Conservation (phyloP, 768 basidiomycete species). For the Leccinellum rugosiceps region DNA sequence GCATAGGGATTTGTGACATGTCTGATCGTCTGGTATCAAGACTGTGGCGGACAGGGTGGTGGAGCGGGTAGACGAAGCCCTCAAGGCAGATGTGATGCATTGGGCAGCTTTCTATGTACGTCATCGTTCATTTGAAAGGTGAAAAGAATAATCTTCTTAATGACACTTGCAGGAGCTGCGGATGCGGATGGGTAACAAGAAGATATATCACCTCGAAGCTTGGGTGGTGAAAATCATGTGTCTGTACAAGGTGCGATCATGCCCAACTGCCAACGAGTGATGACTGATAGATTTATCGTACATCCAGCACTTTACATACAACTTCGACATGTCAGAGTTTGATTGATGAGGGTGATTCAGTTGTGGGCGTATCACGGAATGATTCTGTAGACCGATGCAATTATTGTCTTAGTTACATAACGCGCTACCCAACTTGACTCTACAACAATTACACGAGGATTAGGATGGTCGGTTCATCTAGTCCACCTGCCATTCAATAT, state of each 20-base stretch:
- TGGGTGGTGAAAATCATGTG: slow-evolving; percentile 98
- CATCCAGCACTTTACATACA: slow-evolving; percentile 31
- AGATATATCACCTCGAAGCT: slow-evolving; percentile 96
- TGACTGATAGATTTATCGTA: neutral
- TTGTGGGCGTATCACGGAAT: neutral
- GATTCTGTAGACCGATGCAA: neutral
- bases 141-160: neutral
- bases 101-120: slow-evolving; percentile 97
- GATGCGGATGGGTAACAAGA: slow-evolving; percentile 90
- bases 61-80: slow-evolving; percentile 80
- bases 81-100: slow-evolving; percentile 94
- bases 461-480: slow-evolving; percentile 25
- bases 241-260: slow-evolving; percentile 63
- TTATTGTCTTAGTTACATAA: slow-evolving; percentile 1
- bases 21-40: slow-evolving; percentile 38
- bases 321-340: slow-evolving; percentile 35
- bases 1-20: neutral
- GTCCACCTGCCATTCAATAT: neutral
- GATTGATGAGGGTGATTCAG: slow-evolving; percentile 15
- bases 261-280: neutral
- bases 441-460: slow-evolving; percentile 1
- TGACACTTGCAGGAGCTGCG: slow-evolving; percentile 68
- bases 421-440: neutral
- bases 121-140: slow-evolving; percentile 4
- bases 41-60: slow-evolving; percentile 88